These are phyloP conservation scores for Yarrowia sp. DNA, from an alignment of 805 yeast genomes.

Conservation along the genomic window DNA sequence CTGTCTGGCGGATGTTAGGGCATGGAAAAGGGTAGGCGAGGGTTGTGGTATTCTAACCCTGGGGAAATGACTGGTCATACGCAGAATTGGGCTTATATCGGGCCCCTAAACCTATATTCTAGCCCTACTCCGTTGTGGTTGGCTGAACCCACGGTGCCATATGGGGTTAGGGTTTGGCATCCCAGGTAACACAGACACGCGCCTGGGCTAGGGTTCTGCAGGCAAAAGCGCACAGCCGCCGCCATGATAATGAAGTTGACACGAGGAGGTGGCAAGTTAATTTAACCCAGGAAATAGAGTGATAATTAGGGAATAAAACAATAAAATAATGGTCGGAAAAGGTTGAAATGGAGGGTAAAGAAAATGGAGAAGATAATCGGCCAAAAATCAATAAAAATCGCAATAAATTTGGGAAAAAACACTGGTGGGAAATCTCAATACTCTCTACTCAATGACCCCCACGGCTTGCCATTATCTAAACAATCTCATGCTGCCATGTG, in stretches of 20 bases:
- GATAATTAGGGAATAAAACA: too few relatives aligned
- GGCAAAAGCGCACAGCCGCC: neutral
- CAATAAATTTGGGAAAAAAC: too few relatives aligned
- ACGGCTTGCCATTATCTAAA: neutral
- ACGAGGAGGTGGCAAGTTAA: neutral
- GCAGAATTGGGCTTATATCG: neutral
- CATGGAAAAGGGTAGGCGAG: neutral
- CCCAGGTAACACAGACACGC: too few relatives aligned
- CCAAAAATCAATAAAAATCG: too few relatives aligned
- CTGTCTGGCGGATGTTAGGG: neutral
- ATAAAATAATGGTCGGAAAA: too few relatives aligned
- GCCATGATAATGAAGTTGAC: neutral
- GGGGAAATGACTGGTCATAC: neutral
- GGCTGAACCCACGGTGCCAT: neutral
- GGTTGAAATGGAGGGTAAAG: too few relatives aligned
- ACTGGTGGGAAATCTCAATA: too few relatives aligned
- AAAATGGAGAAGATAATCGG: too few relatives aligned
- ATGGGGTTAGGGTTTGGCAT: conserved; percentile 11
- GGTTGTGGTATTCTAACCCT: neutral
- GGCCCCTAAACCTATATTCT: neutral
- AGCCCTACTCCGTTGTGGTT: neutral
- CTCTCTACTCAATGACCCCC: too few relatives aligned
- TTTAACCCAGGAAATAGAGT: too few relatives aligned
- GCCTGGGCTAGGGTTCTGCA: neutral
- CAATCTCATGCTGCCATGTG: conserved; percentile 23